A percentile compares a stretch with the other conserved stretches of the same genome.
Evolutionary conservation across 2,329 filamentous ascomycete species (phyloP).

Genomic region (Pseudogymnoascus sp.): DNA sequence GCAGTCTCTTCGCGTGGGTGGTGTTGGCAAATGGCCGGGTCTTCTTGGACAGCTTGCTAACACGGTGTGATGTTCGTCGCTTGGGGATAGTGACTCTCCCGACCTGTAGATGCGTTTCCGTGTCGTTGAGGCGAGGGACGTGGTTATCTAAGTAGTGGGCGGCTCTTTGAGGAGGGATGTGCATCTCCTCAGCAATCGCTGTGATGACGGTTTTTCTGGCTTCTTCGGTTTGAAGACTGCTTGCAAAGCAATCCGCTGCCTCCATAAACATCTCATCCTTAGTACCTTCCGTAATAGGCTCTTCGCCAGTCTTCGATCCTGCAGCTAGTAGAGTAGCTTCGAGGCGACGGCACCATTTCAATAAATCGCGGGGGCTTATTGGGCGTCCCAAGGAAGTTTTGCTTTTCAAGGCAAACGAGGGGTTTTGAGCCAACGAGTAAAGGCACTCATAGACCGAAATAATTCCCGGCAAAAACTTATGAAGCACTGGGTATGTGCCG

Average conservation of each 20-base stretch:
- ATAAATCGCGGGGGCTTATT: constrained; percentile 65
- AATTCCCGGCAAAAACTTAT: constrained; percentile 51
- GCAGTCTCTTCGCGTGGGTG: constrained; percentile 69
- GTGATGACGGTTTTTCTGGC: constrained; percentile 53
- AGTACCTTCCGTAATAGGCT: constrained; percentile 63
- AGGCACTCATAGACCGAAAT: constrained; percentile 51
- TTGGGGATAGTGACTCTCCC: constrained; percentile 56
- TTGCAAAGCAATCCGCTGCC: constrained; percentile 84
- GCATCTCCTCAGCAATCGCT: constrained; percentile 77
- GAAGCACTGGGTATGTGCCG: constrained; percentile 61
- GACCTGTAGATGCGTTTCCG: constrained; percentile 49
- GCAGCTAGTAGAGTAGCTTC: constrained; percentile 53
- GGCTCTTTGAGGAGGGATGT: constrained; percentile 72
- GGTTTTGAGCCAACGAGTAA: constrained; percentile 35
- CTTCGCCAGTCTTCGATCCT: constrained; percentile 57
- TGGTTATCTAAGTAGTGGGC: constrained; percentile 69
- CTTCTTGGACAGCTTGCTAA: constrained; percentile 42
- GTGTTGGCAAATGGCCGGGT: constrained; percentile 78
- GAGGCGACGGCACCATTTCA: constrained; percentile 85
- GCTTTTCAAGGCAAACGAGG: constrained; percentile 38
- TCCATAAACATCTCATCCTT: constrained; percentile 87
- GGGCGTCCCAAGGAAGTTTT: constrained; percentile 43
- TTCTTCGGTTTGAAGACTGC: constrained; percentile 61
- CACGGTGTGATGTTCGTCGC: constrained; percentile 41
- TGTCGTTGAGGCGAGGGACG: constrained; percentile 60